phyloP scores from a whole-genome alignment of 768 basidiomycete genomes.

The Daedaleopsis sinensis region DNA sequence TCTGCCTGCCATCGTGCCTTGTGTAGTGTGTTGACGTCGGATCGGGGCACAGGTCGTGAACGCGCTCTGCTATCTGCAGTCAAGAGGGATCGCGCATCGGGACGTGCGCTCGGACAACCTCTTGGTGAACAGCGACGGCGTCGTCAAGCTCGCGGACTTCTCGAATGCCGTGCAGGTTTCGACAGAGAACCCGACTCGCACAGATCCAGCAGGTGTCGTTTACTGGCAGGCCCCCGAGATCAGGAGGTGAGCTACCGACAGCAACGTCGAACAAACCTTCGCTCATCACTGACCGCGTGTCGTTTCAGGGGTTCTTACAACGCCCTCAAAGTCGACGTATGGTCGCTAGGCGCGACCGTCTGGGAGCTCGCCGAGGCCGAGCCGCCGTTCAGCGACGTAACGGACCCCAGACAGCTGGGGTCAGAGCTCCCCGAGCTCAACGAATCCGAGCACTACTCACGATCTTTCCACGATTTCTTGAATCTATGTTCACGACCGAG shows the following conservation, averaged over 20 bases:
- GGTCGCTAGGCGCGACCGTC: conserved; percentile 82
- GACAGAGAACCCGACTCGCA: conserved; percentile 49
- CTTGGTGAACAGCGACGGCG: conserved; percentile 65
- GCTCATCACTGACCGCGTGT: not conserved
- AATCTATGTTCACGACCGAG: conserved; percentile 65
- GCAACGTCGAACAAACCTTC: not conserved
- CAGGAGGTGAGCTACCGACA: conserved; percentile 54
- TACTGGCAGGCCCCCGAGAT: conserved; percentile 91
- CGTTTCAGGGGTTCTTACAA: conserved; percentile 64
- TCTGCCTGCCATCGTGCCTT: not conserved
- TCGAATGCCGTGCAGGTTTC: conserved; percentile 70
- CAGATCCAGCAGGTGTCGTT: conserved; percentile 68
- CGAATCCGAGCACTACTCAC: conserved; percentile 63
- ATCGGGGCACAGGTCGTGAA: conserved; percentile 52
- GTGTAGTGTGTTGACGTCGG: conserved; percentile 7
- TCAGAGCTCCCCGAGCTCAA: conserved; percentile 68
- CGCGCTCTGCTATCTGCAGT: conserved; percentile 68
- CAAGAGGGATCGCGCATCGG: conserved; percentile 73
- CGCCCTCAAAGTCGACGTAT: conserved; percentile 74
- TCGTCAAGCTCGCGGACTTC: conserved; percentile 84
- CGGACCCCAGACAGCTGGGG: conserved; percentile 47
- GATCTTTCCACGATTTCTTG: conserved; percentile 75
- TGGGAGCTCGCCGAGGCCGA: conserved; percentile 81
- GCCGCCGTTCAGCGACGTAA: conserved; percentile 69
- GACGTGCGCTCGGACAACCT: conserved; percentile 87